Conservation (phyloP, 106 monocot species). For the Dendrobium catenatum region DNA sequence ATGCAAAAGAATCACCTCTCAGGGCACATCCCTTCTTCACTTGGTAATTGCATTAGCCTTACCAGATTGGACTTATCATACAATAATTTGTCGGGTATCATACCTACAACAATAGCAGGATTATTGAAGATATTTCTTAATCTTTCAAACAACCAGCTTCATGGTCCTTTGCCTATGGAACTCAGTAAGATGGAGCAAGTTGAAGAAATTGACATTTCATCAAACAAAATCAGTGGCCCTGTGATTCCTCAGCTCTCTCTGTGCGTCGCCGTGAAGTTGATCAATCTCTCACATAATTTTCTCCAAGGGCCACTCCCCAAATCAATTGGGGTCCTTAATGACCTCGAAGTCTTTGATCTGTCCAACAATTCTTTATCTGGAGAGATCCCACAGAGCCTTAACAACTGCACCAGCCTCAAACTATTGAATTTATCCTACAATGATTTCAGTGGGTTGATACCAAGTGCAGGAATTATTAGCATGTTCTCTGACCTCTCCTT, state of each 20-base stretch:
- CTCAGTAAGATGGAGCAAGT: constrained; percentile 37
- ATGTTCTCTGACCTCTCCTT: constrained; percentile 27
- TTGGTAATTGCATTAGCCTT: constrained; percentile 20
- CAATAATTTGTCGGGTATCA: constrained; percentile 30
- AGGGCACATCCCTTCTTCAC: constrained; percentile 27
- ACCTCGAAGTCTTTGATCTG: constrained; percentile 40
- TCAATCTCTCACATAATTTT: constrained; percentile 54
- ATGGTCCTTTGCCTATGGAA: constrained; percentile 27
- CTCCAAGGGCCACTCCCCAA: constrained; percentile 34
- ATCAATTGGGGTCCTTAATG: constrained; percentile 29
- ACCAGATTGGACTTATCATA: constrained; percentile 31
- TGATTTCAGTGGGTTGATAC: constrained; percentile 35
- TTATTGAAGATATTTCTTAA: constrained; percentile 29
- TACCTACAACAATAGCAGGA: constrained; percentile 32
- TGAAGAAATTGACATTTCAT: constrained; percentile 44
- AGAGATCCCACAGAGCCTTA: constrained; percentile 37
- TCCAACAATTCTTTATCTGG: constrained; percentile 44
- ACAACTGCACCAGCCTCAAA: constrained; percentile 29
- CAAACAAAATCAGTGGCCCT: constrained; percentile 35
- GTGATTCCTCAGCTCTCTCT: constrained; percentile 20
- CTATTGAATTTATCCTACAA: constrained; percentile 53
- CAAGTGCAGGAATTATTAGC: constrained; percentile 29
- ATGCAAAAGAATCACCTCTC: constrained; percentile 31
- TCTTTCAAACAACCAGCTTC: constrained; percentile 47
- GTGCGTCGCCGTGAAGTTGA: constrained; percentile 20